A percentile compares a stretch with the other conserved stretches of the same genome.
These are phyloP conservation scores for Penicillium sp. DNA, from an alignment of 2,329 filamentous ascomycete genomes.

Conservation along the genomic window DNA sequence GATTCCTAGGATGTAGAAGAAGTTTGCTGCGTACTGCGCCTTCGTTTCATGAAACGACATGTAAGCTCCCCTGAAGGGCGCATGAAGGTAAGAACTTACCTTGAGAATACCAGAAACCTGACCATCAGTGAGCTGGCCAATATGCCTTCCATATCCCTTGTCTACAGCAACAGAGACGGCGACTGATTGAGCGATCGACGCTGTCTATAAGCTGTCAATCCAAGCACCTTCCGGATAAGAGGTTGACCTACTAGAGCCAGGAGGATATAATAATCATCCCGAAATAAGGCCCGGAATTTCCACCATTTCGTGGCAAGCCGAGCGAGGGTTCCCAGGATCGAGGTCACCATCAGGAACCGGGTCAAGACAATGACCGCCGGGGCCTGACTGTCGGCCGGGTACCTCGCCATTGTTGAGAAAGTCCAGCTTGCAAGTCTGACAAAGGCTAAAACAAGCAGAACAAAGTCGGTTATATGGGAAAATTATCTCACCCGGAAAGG, in stretches of 20 bases:
- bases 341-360: constrained; percentile 28
- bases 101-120: neutral
- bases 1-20: constrained; percentile 24
- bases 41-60: neutral
- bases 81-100: neutral
- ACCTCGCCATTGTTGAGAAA: constrained; percentile 23
- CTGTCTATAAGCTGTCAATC: neutral
- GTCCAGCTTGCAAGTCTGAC: too few species aligned
- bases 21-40: neutral
- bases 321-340: neutral
- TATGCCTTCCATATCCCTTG: constrained; percentile 31
- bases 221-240: neutral
- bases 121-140: neutral
- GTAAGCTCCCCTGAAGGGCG: neutral
- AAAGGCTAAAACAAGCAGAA: neutral
- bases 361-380: constrained; percentile 30
- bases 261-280: neutral
- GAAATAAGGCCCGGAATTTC: neutral
- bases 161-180: constrained; percentile 26
- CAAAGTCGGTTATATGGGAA: neutral
- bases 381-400: constrained; percentile 26
- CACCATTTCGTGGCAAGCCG: neutral
- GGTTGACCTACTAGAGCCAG: neutral
- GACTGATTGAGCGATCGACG: constrained; percentile 25
- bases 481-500: neutral